Evolutionary conservation across 148 eudicot species (phyloP), one percentile per base, ranked within the genome.

Genomic region (Polygonum aviculare): DNA sequence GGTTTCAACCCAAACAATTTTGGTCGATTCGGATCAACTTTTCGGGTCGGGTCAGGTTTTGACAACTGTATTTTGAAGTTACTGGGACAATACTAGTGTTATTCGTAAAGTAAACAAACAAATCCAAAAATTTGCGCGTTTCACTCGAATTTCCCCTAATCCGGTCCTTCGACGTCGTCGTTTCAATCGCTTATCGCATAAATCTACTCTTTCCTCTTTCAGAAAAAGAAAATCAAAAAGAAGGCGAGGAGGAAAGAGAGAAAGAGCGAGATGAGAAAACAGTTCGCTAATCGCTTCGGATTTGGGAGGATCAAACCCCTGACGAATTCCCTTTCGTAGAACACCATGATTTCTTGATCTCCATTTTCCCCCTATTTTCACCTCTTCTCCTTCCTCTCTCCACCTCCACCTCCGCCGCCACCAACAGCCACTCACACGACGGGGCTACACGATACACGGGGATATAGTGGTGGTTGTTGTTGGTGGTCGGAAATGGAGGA

Each of bases 391-490:
- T 59, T 69, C 41, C 79, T 69, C 69, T 71, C 71, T 47, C 72
- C 57, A 74, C 12, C 77, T 50, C 14, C 59, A 36, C 67, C 81
- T 51, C 77, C 77, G 40, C 76, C 57, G 21, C 54, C 0, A 54
- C 72, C 70, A 12, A 60, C 52, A 47, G 5, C 33, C 57, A 47
- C 39, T 47, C 60, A 54, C 60, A 54, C 60, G 60, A 15, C 60
- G 60, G 60, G 9, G 60, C n/a, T 18, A 5, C 22, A 3, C 26
- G 22, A n/a, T 4, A 7, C 26, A 26, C 31, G 31, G 26, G 60
- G 60, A 54, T 5, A 18, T 26, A 8, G 60, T 15, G 7, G 59
- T 54, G n/a, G 60, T 19, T n/a, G 60, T n/a, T 54, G 60, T 9
- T 54, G 60, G 60, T 54, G 60, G 60, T 54, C 10, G 60, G 60